Evolutionary conservation across 176 grass and related monocot genomes (phyloP), one percentile per base, ranked within the genome.

Genomic region (Secale cereale): DNA sequence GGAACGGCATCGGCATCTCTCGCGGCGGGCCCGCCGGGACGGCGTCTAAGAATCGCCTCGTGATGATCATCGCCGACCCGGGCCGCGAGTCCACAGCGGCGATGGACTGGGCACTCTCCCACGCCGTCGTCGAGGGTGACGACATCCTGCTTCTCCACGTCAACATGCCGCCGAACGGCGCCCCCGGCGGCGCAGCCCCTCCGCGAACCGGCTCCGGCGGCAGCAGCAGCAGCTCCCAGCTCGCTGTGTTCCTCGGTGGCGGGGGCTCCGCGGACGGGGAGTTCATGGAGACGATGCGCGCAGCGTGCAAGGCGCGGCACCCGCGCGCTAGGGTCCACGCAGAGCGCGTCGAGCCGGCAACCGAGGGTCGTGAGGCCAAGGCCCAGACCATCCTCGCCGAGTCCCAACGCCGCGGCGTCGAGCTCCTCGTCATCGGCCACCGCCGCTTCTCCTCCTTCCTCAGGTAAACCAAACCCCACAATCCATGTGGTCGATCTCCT

Each of bases 91-190:
- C 92, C 28, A 67, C 81, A 9, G 86, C 87, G 71, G 95, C 95
- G 12, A 88, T 98, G 59, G 92, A 95, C 84, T 98, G 92, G 92
- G 89, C 92, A 5, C 89, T 98, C 50, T 95, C 87, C 35, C 95
- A 98, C 78, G 83, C 91, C 80, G 26, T 95, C 31, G 65, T 87
- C 29, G 91, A 94, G 78, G 83, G 90, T 35, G 95, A 98, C 36
- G 91, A 88, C 87, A 81, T 98, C 78, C 15, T 98, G 70, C 91
- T 98, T 61, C 87, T 98, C 65, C 95, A 98, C 73, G 89, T 95
- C 19, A 90, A 95, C 86, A 86, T 88, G 81, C 63, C 87, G 14
- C 16, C 81, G 3, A 84, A 22, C 52, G 48, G 65, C 9, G 81
- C 83, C 74, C 70, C 77, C 10, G 84, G 89, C 10, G 80, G 85